Evolutionary conservation across 2,329 filamentous ascomycete species (phyloP).

Genomic region (Cyclaneusma minus): DNA sequence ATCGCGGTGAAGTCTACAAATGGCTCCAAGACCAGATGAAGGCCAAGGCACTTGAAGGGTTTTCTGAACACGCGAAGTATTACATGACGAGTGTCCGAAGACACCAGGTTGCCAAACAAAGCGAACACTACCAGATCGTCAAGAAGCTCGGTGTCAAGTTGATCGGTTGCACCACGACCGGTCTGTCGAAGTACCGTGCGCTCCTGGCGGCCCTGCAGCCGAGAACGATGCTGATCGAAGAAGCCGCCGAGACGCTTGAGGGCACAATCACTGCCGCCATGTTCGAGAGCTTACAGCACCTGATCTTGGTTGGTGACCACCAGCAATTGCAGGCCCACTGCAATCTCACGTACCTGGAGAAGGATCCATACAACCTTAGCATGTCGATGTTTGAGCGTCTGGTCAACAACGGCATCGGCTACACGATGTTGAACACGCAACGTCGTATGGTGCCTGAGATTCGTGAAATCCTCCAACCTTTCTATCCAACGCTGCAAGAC

Average conservation of each 20-base stretch:
- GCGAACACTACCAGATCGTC: slow-evolving; percentile 20
- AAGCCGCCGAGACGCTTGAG: slow-evolving; percentile 46
- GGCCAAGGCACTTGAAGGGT: slow-evolving; percentile 6
- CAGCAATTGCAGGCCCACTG: slow-evolving; percentile 49
- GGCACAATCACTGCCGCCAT: slow-evolving; percentile 41
- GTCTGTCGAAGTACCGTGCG: slow-evolving; percentile 51
- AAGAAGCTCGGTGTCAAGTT: slow-evolving; percentile 43
- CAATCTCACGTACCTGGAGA: slow-evolving; percentile 35
- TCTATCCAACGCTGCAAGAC: slow-evolving; percentile 44
- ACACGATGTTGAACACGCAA: slow-evolving; percentile 39
- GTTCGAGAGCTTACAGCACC: slow-evolving; percentile 44
- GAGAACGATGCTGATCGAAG: slow-evolving; percentile 49
- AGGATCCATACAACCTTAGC: slow-evolving; percentile 41
- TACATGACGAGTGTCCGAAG: slow-evolving; percentile 6
- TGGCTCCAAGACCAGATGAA: slow-evolving; percentile 14
- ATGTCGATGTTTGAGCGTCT: slow-evolving; percentile 56
- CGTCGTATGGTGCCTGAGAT: slow-evolving; percentile 58
- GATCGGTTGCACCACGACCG: slow-evolving; percentile 42
- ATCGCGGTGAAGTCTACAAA: slow-evolving; percentile 16
- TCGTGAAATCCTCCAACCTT: slow-evolving; percentile 35
- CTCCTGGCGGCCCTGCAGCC: slow-evolving; percentile 45
- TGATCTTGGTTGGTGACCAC: slow-evolving; percentile 56
- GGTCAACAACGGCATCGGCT: slow-evolving; percentile 38
- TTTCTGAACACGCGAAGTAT: slow-evolving; percentile 6
- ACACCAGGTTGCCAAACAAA: slow-evolving; percentile 4